Conservation (phyloP, 345 rosid species). For the Eucalyptus virginea region DNA sequence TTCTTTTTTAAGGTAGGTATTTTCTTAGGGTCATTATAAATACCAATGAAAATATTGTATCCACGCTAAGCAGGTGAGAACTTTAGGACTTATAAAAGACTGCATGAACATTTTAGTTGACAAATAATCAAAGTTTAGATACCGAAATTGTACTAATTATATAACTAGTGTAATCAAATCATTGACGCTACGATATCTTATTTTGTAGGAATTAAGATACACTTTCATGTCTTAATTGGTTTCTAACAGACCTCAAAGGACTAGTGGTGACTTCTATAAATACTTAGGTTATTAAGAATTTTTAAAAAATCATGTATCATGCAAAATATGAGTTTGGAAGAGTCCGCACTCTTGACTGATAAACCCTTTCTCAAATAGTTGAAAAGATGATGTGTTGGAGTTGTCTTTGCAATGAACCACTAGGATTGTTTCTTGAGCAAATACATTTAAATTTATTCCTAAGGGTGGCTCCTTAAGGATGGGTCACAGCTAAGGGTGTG, state of each 20-base stretch:
- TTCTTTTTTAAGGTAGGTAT: background rate
- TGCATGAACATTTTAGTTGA: background rate
- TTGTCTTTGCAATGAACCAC: background rate
- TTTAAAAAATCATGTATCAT: no score
- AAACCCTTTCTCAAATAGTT: rapidly evolving
- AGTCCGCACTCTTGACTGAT: background rate
- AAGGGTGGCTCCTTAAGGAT: background rate
- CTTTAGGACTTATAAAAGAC: background rate
- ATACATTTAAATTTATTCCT: rapidly evolving
- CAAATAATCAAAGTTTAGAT: background rate
- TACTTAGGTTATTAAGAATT: no score
- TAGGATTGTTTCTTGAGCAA: background rate
- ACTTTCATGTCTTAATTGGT: background rate
- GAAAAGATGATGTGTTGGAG: background rate
- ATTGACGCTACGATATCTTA: rapidly evolving
- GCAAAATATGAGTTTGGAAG: background rate
- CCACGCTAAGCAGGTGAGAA: background rate
- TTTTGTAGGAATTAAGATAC: no score
- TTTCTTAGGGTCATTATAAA: background rate
- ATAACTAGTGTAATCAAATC: no score
- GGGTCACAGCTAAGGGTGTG: no score
- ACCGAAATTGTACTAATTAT: no score
- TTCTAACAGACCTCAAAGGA: rapidly evolving
- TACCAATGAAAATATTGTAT: background rate
- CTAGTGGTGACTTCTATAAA: background rate